These are phyloP conservation scores for Calonectria pteridis DNA, from an alignment of 2,329 filamentous ascomycete species.

Conservation along the genomic window DNA sequence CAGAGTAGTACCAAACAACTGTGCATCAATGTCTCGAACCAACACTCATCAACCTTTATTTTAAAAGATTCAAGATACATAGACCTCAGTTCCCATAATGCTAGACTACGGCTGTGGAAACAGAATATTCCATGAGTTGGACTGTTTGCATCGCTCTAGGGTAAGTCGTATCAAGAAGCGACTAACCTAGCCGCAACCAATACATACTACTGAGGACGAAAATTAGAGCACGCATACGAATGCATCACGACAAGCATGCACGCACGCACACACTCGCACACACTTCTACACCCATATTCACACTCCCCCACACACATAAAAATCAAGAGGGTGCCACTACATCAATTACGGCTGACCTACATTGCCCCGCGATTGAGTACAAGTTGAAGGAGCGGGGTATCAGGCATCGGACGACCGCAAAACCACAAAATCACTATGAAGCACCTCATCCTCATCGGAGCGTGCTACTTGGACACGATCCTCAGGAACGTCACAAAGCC, in stretches of 20 bases:
- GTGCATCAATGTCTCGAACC: neutral
- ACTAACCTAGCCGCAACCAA: neutral
- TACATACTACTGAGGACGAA: neutral
- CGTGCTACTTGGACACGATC: constrained; percentile 79
- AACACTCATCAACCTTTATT: neutral
- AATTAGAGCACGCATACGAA: neutral
- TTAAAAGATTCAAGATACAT: neutral
- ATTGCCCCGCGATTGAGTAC: neutral
- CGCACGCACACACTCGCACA: neutral
- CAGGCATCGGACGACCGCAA: neutral
- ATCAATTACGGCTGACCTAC: neutral
- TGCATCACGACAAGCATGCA: neutral
- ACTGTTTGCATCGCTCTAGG: neutral
- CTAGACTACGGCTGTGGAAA: neutral
- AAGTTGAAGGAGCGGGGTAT: constrained; percentile 1
- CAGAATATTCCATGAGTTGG: neutral
- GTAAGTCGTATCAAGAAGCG: neutral
- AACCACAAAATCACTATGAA: constrained; percentile 53
- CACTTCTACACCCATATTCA: neutral
- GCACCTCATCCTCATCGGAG: constrained; percentile 74
- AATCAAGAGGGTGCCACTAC: neutral
- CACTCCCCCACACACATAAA: neutral
- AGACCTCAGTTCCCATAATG: neutral
- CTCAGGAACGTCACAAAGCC: constrained; percentile 63
- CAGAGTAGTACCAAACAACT: neutral